Evolutionary conservation across 2,329 filamentous ascomycete species (phyloP), one percentile per base, ranked within the genome.

Genomic region (Venturia carpophila): DNA sequence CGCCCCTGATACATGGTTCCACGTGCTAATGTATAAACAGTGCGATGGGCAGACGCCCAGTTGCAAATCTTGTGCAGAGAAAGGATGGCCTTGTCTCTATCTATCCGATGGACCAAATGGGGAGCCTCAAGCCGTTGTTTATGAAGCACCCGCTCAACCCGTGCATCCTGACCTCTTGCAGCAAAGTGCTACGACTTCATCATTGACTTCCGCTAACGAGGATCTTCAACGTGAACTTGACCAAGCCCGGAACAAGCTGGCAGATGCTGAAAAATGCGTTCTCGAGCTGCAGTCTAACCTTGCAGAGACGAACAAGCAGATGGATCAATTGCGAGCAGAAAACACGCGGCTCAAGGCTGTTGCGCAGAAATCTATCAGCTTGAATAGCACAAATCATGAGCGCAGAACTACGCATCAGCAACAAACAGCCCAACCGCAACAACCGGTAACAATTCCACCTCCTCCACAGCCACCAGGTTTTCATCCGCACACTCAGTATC

Each of bases 21-120:
- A 15, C 7, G 17, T 45, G n/a, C 24, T 63, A 24, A 63, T 39
- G 43, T 19, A 7, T 30, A 3, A 1, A 5, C 58, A 75, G 72
- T 76, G 75, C 63, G 74, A 76, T 65, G 73, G 72, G 3, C 67
- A 69, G 17, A 69, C 71, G n/a, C 75, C 75, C 3, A 68, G 68
- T 7, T 76, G 75, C 64, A 66, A 72, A 47, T 74, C 73, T 9
- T 76, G 75, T 65, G 65, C 66, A 21, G 72, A 74, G 52, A 75
- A 74, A 68, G 73, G 72, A 45, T 70, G 74, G 30, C 68, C 69
- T 45, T 76, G 75, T 66, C 67, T 72, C 67, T 76, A 76, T 64
- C 9, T 37, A n/a, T 19, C 58, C 10, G 68, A 70, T 0, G 71
- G 72, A 5, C 64, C 66, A 5, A 43, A 66, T 3, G 62, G 56